Base-by-base conservation (phyloP, 2,329 filamentous ascomycete species). In the Aspergillus tamarii region DNA sequence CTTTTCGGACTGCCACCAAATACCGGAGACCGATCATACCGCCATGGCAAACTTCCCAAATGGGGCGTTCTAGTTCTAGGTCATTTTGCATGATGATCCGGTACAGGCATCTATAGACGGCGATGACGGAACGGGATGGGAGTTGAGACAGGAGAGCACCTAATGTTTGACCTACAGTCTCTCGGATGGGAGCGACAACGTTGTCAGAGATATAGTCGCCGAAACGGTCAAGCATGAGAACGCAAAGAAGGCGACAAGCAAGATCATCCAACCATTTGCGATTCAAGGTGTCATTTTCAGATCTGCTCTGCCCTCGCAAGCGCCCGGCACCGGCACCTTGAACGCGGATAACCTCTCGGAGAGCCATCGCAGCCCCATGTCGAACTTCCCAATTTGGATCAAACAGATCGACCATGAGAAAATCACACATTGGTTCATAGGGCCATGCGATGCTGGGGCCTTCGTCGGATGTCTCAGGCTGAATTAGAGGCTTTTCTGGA, bases 161-260 rank as follows among this genome's bases (percentile, higher is more conserved):
- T 16, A 99, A 84, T 2, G 94, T 94, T 79, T 99, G 95, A 53
- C 95, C 95, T 46, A 96, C 92, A 0, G 94, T 97, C 81, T 99
- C 95, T 68, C 95, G 87, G 67, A 99, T 97, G 0, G 95, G 95
- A 0, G 95, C 95, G 46, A 99, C 93, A 0, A 96, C 96, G 59
- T 93, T 99, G 77, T 99, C 95, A 6, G 94, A 97, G 64, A 96
- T 95, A 80, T 97, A 99, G 75, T 99, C 95, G 62, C 94, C 96
- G 74, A 99, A 99, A 59, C 94, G 89, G 80, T 99, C 95, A 19
- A 99, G 88, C 89, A 99, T 97, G 72, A 99, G 90, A 59, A 99
- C 94, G 75, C 92, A 97, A 77, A 94, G 94, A 56, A 99, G 86
- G 30, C 95, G 91, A 73, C 94, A 97, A n/a, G 94, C 93, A 58